phyloP scores from a whole-genome alignment of 164 flowering plant species.

The Warburgia ugandensis region DNA sequence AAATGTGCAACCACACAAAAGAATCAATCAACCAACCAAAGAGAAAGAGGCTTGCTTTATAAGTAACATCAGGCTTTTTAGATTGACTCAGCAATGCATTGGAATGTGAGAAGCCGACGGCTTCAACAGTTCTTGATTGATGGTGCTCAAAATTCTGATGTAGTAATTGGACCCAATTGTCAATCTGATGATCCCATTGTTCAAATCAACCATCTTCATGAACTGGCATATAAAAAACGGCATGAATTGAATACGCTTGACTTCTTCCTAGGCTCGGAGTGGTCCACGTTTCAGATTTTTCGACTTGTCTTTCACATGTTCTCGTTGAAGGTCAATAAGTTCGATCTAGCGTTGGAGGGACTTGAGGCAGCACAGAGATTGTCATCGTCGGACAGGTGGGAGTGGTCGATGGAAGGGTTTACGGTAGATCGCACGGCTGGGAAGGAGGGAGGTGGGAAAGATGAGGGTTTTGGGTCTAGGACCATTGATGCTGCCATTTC shows the following conservation, averaged over 20 bases:
- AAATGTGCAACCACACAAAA: not conserved
- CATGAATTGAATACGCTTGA: slow-evolving; percentile 91
- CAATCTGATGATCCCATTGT: slow-evolving; percentile 90
- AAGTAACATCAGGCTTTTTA: slow-evolving; percentile 94
- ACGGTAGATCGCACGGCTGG: too few species aligned
- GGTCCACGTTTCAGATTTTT: slow-evolving; percentile 90
- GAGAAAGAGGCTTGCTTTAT: slow-evolving; percentile 41
- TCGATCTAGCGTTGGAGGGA: slow-evolving; percentile 79
- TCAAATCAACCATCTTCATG: slow-evolving; percentile 73
- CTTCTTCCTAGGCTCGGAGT: slow-evolving; percentile 91
- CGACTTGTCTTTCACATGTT: slow-evolving; percentile 87
- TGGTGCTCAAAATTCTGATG: slow-evolving; percentile 27
- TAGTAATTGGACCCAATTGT: slow-evolving; percentile 62
- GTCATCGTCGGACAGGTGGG: slow-evolving; percentile 66
- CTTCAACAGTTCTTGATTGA: slow-evolving; percentile 74
- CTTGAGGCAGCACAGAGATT: slow-evolving; percentile 76
- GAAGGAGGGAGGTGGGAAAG: too few species aligned
- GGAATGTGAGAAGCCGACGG: slow-evolving; percentile 86
- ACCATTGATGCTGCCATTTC: too few species aligned
- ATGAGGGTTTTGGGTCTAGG: too few species aligned
- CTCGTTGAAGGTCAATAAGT: slow-evolving; percentile 88
- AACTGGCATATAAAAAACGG: slow-evolving; percentile 95
- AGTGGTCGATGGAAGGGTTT: too few species aligned
- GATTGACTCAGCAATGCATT: slow-evolving; percentile 92
- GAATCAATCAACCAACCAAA: not conserved